Conservation (phyloP, 1,284 basidiomycete species). For the Pyrrhoderma lamaoense region DNA sequence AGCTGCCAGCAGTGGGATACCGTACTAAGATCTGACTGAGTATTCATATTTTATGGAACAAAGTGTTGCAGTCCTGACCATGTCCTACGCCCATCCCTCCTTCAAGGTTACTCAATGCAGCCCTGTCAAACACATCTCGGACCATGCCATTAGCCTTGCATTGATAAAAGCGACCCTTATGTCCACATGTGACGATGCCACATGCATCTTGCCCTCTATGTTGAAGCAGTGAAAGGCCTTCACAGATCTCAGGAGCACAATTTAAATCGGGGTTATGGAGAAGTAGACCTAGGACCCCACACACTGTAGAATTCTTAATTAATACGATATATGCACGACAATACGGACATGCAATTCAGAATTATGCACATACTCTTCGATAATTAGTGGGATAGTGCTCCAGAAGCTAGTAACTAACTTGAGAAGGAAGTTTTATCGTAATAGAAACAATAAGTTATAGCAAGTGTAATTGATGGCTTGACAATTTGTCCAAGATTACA, state of each 20-base stretch:
- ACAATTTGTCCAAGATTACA: too few species aligned
- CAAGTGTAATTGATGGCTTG: too few species aligned
- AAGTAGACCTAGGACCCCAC: conserved; percentile 82
- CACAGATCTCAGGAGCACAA: conserved; percentile 81
- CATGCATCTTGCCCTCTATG: conserved; percentile 98
- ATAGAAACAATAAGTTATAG: too few species aligned
- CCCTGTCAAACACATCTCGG: conserved; percentile 90
- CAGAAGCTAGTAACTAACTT: too few species aligned
- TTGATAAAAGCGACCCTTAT: conserved; percentile 93
- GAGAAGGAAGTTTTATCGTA: too few species aligned
- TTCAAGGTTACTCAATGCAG: conserved; percentile 69
- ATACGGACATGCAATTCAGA: too few species aligned
- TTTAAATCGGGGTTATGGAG: conserved; percentile 71
- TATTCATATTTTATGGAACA: conserved; percentile 4
- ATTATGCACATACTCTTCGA: too few species aligned
- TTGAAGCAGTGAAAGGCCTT: conserved; percentile 86
- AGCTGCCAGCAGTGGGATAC: conserved; percentile 97
- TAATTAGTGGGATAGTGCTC: too few species aligned
- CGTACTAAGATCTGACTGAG: conserved; percentile 55
- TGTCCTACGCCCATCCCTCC: conserved; percentile 99
- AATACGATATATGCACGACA: too few species aligned
- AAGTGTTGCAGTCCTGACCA: conserved; percentile 45
- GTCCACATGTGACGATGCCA: conserved; percentile 94
- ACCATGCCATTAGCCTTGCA: conserved; percentile 99
- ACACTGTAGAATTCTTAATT: conserved; percentile 47